phyloP scores from a whole-genome alignment of 2,329 filamentous ascomycete species.

The Cladophialophora bantiana region DNA sequence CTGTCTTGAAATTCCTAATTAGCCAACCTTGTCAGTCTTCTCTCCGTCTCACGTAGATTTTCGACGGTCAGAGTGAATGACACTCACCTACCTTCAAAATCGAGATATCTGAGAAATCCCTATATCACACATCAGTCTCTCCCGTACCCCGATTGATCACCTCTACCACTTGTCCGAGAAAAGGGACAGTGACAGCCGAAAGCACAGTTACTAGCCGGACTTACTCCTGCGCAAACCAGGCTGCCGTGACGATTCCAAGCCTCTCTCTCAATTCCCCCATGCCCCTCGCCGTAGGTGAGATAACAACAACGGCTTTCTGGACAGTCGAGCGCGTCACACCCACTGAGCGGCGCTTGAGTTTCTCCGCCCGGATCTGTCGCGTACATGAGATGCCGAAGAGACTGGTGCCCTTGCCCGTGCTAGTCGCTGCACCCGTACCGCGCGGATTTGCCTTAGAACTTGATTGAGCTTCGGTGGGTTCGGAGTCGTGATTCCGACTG shows the following conservation, averaged over 20 bases:
- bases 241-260: constrained; percentile 85
- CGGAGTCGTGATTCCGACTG: constrained; percentile 1
- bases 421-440: background rate
- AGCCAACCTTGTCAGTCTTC: background rate
- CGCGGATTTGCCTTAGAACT: background rate
- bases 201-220: constrained; percentile 36
- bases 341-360: constrained; percentile 76
- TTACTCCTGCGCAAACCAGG: constrained; percentile 91
- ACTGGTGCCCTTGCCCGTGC: constrained; percentile 65
- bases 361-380: constrained; percentile 81
- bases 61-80: background rate
- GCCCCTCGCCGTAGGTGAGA: constrained; percentile 86
- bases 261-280: constrained; percentile 92
- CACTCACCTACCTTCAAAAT: constrained; percentile 70
- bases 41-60: background rate
- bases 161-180: background rate
- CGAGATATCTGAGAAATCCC: constrained; percentile 88
- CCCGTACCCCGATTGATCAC: background rate
- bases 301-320: constrained; percentile 96
- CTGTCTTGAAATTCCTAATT: constrained; percentile 84
- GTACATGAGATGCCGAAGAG: constrained; percentile 97
- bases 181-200: background rate
- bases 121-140: constrained; percentile 40
- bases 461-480: background rate
- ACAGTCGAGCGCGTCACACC: constrained; percentile 98